Evolutionary conservation across 78 protist species (phyloP).

Genomic region (Protostelium mycophagum): DNA sequence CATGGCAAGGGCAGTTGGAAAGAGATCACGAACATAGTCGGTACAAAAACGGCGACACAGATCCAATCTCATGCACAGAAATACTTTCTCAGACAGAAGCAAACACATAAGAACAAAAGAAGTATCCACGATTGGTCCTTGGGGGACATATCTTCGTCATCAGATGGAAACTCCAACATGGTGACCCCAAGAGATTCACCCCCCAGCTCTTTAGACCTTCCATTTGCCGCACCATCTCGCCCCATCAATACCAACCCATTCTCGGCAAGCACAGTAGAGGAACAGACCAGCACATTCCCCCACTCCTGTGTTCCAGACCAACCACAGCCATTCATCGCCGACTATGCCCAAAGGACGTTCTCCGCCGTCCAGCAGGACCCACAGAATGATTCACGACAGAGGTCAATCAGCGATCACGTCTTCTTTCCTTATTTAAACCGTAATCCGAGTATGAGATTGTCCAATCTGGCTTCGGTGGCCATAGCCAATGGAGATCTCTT

Average conservation of each 20-base stretch:
- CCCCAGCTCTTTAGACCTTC: neutral
- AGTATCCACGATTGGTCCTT: constrained; percentile 64
- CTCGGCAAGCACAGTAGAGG: too few species aligned
- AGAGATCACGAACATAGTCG: constrained; percentile 46
- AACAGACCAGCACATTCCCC: too few species aligned
- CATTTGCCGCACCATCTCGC: neutral
- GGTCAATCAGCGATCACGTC: neutral
- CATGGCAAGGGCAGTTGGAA: constrained; percentile 73
- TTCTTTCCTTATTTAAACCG: neutral
- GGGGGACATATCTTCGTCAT: constrained; percentile 14
- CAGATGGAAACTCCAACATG: neutral
- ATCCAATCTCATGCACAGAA: constrained; percentile 77
- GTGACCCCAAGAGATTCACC: neutral
- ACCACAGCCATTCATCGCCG: neutral
- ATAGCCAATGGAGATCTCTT: too few species aligned
- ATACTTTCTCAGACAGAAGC: constrained; percentile 65
- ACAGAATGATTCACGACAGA: too few species aligned
- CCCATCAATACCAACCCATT: neutral
- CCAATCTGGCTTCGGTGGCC: neutral
- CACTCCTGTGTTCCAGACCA: too few species aligned
- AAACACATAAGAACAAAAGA: constrained; percentile 54
- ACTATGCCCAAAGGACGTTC: neutral
- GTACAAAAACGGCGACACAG: constrained; percentile 67
- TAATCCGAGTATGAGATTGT: neutral
- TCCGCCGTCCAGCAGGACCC: too few species aligned